Base-by-base conservation (phyloP, 2,329 filamentous ascomycete genomes). In the Alternaria conjuncta region DNA sequence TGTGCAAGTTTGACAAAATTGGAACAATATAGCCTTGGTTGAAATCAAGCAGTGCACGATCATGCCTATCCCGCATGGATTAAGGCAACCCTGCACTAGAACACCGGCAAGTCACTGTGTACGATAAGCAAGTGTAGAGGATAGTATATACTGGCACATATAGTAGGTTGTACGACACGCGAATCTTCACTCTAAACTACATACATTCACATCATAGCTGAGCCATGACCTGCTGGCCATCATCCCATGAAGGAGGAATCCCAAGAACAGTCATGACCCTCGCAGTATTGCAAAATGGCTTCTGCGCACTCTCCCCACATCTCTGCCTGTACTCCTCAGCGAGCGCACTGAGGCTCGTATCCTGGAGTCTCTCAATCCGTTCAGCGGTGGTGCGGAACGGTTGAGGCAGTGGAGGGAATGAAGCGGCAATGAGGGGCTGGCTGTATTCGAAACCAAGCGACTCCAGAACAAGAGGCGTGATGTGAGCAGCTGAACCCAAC, bases 381-480 rank as follows among this genome's bases (percentile, higher is more conserved):
- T 60, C 44, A 26, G 61, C 30, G 11, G 60, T 60, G 7, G 30
- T 57, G 32, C 23, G 61, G 53, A 66, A 66, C 15, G 63, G 63
- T 36, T 49, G 53, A 11, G 63, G 63, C 44, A 66, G 28, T 11
- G 56, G 26, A 43, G 63, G 63, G 30, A 49, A 66, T 13, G 60
- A 45, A 13, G 57, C 53, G 11, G 60, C 49, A 3, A 66, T 44
- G 20, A n/a, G 56, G 6, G 63, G 56, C 26, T 46, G 44, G n/a
- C 47, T 57, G 32, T 63, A 44, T 12, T 58, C 23, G 9, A 66
- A 21, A 15, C 63, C 49, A 18, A 66, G 25, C 18, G 57, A 47
- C 7, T 66, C 63, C 4, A 66, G 46, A 20, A 63, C 53, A 15
- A 66, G 47, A 55, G 63, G 63, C 25, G 61, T 49, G 3, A 66